phyloP scores from a whole-genome alignment of 2,329 filamentous ascomycete species.

The Peltaster fructicola region DNA sequence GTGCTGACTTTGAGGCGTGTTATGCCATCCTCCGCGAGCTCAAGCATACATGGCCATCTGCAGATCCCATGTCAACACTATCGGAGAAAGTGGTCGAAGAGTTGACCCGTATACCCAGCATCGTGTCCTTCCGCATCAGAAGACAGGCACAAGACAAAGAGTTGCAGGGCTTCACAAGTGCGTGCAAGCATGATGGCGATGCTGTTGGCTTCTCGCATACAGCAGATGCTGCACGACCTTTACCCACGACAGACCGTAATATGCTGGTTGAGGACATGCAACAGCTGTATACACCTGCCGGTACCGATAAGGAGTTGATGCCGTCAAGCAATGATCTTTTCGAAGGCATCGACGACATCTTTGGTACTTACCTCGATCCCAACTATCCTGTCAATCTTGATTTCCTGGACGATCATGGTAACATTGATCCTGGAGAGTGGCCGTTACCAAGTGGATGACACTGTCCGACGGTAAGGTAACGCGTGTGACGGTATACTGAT shows the following conservation, averaged over 20 bases:
- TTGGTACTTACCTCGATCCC: constrained; percentile 17
- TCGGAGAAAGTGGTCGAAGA: constrained; percentile 16
- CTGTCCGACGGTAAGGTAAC: no score
- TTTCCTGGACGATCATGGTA: constrained; percentile 16
- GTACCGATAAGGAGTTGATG: no score
- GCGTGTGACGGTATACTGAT: no score
- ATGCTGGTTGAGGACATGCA: constrained; percentile 1
- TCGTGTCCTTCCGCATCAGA: constrained; percentile 13
- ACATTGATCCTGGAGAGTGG: no score
- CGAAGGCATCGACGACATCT: constrained; percentile 19
- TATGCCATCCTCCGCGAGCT: constrained; percentile 27
- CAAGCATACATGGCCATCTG: constrained; percentile 27
- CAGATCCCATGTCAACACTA: constrained; percentile 26
- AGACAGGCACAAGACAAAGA: constrained; percentile 5
- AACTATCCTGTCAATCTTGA: constrained; percentile 19
- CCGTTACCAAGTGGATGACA: no score
- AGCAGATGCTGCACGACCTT: constrained; percentile 1
- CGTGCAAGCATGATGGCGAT: constrained; percentile 3
- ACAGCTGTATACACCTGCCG: no score
- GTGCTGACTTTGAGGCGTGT: constrained; percentile 27
- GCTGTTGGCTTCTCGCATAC: no score
- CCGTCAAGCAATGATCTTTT: constrained; percentile 10
- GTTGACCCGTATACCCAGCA: constrained; percentile 12
- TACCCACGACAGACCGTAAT: constrained; percentile 2
- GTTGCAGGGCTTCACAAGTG: constrained; percentile 3